Evolutionary conservation across 208 protist species (phyloP), one percentile per base, ranked within the genome.

Genomic region (Acanthamoeba castellanii): DNA sequence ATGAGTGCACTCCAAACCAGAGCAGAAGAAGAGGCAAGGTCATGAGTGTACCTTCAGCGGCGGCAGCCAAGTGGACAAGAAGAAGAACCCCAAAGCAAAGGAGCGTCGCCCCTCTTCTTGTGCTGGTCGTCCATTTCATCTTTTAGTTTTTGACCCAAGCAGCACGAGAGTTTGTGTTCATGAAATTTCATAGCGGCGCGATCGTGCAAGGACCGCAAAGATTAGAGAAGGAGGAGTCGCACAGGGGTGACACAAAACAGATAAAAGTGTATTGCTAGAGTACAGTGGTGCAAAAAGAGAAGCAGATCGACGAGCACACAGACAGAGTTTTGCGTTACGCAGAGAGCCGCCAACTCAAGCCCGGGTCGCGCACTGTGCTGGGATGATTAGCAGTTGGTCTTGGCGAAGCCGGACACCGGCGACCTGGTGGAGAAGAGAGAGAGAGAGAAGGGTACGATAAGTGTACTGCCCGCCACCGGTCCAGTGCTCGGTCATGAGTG

Each of bases 321-420:
- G 37, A 42, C 1, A 42, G 37, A 42, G 37, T 1, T 42, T 42
- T 42, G 37, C 37, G 37, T 42, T 42, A 42, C 37, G 37, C 37
- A 42, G 37, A 42, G 37, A 42, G 37, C 37, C 37, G 3, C 37
- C 37, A 42, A 42, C 37, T 42, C 37, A 42, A 42, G 37, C 37
- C 37, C 37, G 37, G 22, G 16, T 68, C 61, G 61, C 27, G 61
- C 22, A 42, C 37, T 42, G 37, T 1, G 37, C 37, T 42, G 37
- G 37, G n/a, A n/a, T n/a, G 37, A 42, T 74, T 74, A 74, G 9
- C 66, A 74, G 14, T 11, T 27, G 14, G 11, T 34, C 66, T 34
- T 74, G n/a, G 70, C 9, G 70, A 78, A 78, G 22, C 70, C 70
- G 7, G 70, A 78, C 32, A 78, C 70, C 32, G 70, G 70, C 32